Base-by-base conservation (phyloP, 306 rosid species). In the Glycine soja region DNA sequence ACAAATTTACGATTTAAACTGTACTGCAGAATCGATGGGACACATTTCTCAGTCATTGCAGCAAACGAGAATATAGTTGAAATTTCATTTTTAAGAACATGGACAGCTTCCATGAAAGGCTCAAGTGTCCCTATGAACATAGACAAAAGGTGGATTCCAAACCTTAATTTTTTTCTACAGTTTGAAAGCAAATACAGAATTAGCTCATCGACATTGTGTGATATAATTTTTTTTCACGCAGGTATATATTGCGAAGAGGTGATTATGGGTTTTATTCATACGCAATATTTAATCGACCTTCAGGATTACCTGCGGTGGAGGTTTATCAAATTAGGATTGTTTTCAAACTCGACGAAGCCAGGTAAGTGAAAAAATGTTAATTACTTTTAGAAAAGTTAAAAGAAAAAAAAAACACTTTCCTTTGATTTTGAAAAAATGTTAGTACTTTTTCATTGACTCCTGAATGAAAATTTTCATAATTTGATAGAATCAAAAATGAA, bases 191-290 rank as follows among this genome's bases (percentile, higher is more conserved):
- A 56, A 14, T 14, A 10, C 9, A 58, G 32, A 51, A 46, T 16
- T 38, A 46, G 38, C 4, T 76, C 3, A 38, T 10, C 48, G 10
- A 14, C 10, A 69, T 81, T 54, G 14, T 70, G 40, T 36, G 42
- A 14, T 7, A 38, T 34, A 54, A n/a, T 52, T 8, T 47, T 6
- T 13, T 45, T 10, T 51, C 14, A 1, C 84, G n/a, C 78, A 94
- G 98, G 85, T 92, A 90, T 66, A 82, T 95, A 65, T 10, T 95
- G 70, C 79, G 82, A 69, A 85, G 82, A 7, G 92, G 90, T 0
- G 69, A 85, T 67, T 86, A 97, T 0, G 98, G 98, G 4, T 92
- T 85, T 80, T 95, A 95, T 47, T 57, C 90, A 0, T 95, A 95
- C 48, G 77, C 77, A 7, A 75, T 92, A 77, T 83, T 95, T 50